Evolutionary conservation across 106 monocot species (phyloP), one percentile per base, ranked within the genome.

Genomic region (Dendrobium chrysotoxum): DNA sequence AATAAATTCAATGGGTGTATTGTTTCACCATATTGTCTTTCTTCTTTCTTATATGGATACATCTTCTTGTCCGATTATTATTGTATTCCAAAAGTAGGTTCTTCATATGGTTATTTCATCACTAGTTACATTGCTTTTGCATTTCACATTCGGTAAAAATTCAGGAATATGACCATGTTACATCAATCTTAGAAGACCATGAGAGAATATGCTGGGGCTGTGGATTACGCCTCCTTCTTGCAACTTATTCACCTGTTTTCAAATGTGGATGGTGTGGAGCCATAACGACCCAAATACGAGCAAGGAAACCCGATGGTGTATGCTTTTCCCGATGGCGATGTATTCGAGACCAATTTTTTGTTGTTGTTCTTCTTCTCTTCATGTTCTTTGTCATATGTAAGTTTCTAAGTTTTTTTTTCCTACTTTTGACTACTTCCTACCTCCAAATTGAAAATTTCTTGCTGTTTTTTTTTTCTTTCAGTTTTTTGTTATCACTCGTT

Each of bases 241-340:
- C 83, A 78, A 81, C 87, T 41, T 87, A 88, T 88, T 85, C 88
- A 46, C 89, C 89, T 74, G 68, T 90, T 75, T 96, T 92, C 79
- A 93, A 94, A 85, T 97, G 96, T 85, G 93, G 93, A 77, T 97
- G 94, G 93, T 97, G 96, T 80, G 96, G 96, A 54, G 94, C 96
- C 21, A 91, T 97, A 85, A 90, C 96, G 16, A 79, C 89, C 67
- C 82, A 71, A 35, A 85, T 82, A 35, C 83, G 42, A 55, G 53
- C 55, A 13, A 88, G 89, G 78, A 92, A 89, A 85, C 79, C 86
- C 67, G 96, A 97, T 45, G 85, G 83, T 46, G 45, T 40, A 61
- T 94, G 90, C 53, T 94, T 97, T 88, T 89, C 96, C 82, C 71
- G 46, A 17, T 97, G 96, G 94, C 87, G 94, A 80, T 45, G 50